Percentiles rank a stretch among this genome's conserved stretches.
Conservation (phyloP, 192 early-diverging fungal genomes). For the Gonapodya prolifera region DNA sequence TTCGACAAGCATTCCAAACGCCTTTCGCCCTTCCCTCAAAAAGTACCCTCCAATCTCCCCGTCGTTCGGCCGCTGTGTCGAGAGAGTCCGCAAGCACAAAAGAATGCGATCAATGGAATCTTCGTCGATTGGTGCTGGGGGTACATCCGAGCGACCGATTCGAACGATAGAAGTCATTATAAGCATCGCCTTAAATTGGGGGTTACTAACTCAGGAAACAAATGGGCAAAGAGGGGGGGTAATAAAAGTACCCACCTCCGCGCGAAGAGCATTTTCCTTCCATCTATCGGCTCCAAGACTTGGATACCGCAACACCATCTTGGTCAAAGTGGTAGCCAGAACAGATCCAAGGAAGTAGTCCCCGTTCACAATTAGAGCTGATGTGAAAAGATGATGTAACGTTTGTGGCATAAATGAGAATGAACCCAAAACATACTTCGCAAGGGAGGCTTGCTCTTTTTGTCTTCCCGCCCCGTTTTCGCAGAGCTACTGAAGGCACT, state of each 20-base stretch:
- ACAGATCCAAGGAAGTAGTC: conserved; percentile 88
- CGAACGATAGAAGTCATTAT: conserved; percentile 94
- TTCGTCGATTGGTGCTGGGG: conserved; percentile 82
- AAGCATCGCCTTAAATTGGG: conserved; percentile 58
- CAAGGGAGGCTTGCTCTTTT: conserved; percentile 52
- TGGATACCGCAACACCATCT: conserved; percentile 70
- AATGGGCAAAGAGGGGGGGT: neutral
- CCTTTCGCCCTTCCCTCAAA: conserved; percentile 40
- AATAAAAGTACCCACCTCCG: conserved; percentile 43
- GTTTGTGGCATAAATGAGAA: neutral
- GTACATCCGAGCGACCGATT: conserved; percentile 80
- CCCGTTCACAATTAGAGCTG: conserved; percentile 73
- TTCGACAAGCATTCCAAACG: conserved; percentile 53
- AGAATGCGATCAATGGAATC: conserved; percentile 90
- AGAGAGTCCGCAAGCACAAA: conserved; percentile 45
- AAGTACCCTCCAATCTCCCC: conserved; percentile 22
- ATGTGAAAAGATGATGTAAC: conserved; percentile 23
- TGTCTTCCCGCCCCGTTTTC: conserved; percentile 5
- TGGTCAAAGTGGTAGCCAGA: conserved; percentile 79
- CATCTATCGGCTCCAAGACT: conserved; percentile 18
- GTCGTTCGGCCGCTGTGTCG: neutral
- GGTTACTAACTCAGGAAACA: conserved; percentile 6
- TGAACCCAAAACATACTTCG: conserved; percentile 22
- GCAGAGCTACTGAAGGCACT: conserved; percentile 59
- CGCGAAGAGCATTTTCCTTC: conserved; percentile 66